Conservation (phyloP, 805 yeast species). For the Metschnikowia santaceciliae region DNA sequence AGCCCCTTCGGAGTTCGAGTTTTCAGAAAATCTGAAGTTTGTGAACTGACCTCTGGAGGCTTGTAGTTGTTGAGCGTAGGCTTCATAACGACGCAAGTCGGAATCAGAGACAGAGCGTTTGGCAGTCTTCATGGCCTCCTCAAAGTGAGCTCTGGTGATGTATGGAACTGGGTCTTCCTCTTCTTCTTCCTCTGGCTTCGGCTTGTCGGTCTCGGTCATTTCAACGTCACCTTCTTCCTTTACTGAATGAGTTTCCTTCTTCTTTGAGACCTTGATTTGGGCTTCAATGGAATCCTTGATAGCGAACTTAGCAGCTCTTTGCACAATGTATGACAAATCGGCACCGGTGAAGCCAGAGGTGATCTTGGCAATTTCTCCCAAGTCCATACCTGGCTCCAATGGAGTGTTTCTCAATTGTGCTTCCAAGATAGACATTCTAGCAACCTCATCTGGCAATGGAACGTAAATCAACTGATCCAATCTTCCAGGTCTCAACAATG, state of each 20-base stretch:
- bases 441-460: slow-evolving; percentile 95
- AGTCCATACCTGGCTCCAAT: slow-evolving; percentile 92
- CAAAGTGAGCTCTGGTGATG: slow-evolving; percentile 90
- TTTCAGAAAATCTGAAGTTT: slow-evolving; percentile 72
- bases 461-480: slow-evolving; percentile 97
- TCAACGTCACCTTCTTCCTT: slow-evolving; percentile 44
- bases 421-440: slow-evolving; percentile 85
- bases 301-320: slow-evolving; percentile 98
- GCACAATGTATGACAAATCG: slow-evolving; percentile 93
- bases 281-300: slow-evolving; percentile 98
- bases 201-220: slow-evolving; percentile 35
- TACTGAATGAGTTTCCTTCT: slow-evolving; percentile 36
- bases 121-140: slow-evolving; percentile 99
- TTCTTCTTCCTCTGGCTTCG: slow-evolving; percentile 42
- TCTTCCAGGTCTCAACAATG: slow-evolving; percentile 97
- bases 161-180: slow-evolving; percentile 92
- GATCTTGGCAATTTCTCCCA: slow-evolving; percentile 82
- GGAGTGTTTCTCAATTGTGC: slow-evolving; percentile 99
- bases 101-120: slow-evolving; percentile 96
- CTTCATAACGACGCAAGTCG: slow-evolving; percentile 97
- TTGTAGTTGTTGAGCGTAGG: slow-evolving; percentile 94
- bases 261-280: slow-evolving; percentile 32
- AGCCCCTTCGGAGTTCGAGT: slow-evolving; percentile 22
- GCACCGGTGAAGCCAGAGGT: slow-evolving; percentile 99
- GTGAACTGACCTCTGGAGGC: slow-evolving; percentile 94